These are phyloP conservation scores for Cinnamomum micranthum DNA, from an alignment of 164 flowering plant genomes.

Conservation along the genomic window DNA sequence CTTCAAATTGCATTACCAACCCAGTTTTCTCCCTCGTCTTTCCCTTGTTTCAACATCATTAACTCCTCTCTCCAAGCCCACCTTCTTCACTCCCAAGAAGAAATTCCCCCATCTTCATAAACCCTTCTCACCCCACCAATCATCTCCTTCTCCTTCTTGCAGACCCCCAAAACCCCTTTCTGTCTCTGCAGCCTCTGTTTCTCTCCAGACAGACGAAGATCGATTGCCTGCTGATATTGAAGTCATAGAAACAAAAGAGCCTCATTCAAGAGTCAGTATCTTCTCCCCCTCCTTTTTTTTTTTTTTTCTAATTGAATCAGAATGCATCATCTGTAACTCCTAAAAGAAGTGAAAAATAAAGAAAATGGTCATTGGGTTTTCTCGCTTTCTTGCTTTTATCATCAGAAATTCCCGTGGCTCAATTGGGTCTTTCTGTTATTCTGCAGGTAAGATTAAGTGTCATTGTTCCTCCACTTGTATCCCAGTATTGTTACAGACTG, in stretches of 20 bases:
- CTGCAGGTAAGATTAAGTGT: constrained; percentile 68
- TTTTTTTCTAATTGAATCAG: not conserved
- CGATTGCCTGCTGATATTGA: constrained; percentile 61
- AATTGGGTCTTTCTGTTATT: constrained; percentile 1
- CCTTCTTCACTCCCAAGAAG: constrained; percentile 1
- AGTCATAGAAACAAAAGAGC: constrained; percentile 54
- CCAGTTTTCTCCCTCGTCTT: not conserved
- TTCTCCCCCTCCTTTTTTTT: not conserved
- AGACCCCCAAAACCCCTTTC: not conserved
- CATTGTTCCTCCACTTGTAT: constrained; percentile 63
- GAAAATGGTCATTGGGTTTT: not conserved
- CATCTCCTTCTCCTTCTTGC: not conserved
- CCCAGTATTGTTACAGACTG: constrained; percentile 67
- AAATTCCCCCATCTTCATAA: constrained; percentile 6
- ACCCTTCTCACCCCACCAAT: constrained; percentile 25
- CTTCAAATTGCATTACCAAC: not conserved
- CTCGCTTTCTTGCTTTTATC: not conserved
- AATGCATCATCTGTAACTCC: not conserved
- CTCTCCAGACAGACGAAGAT: constrained; percentile 28
- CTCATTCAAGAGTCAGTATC: constrained; percentile 52
- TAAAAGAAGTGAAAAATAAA: not conserved
- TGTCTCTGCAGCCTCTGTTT: constrained; percentile 18
- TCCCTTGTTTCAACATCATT: not conserved
- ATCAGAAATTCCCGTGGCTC: not conserved
- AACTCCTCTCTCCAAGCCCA: not conserved